These are phyloP conservation scores for Sisymbrium irio DNA, from an alignment of 345 rosid genomes.

Conservation along the genomic window DNA sequence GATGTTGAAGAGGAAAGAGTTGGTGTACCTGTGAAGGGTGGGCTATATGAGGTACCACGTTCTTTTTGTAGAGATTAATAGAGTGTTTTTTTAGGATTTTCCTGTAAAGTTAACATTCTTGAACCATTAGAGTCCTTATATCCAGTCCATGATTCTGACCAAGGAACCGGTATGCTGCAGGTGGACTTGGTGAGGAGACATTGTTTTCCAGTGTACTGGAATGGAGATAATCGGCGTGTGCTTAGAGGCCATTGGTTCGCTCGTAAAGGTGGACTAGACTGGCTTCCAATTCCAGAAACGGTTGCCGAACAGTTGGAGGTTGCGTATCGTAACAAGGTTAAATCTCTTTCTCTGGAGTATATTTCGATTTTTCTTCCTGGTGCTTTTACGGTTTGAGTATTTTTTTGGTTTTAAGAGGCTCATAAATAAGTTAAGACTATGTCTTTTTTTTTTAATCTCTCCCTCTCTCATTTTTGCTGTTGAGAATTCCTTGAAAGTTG, in stretches of 20 bases:
- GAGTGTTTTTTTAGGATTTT: not conserved
- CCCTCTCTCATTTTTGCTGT: no score
- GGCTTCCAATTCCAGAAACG: conserved; percentile 95
- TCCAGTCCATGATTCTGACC: conserved; percentile 14
- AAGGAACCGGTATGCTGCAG: conserved; percentile 42
- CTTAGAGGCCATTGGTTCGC: conserved; percentile 99
- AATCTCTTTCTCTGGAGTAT: not conserved
- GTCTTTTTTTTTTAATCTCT: no score
- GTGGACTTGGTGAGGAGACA: conserved; percentile 83
- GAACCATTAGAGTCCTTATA: not conserved
- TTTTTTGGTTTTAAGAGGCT: no score
- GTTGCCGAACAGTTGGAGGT: conserved; percentile 86
- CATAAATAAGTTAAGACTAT: no score
- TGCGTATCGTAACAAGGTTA: conserved; percentile 78
- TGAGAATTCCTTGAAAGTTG: not conserved
- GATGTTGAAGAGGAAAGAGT: conserved; percentile 90
- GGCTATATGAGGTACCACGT: conserved; percentile 74
- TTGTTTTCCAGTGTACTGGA: conserved; percentile 93
- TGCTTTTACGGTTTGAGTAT: no score
- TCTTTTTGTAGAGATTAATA: not conserved
- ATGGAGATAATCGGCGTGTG: conserved; percentile 95
- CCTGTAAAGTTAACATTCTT: not conserved
- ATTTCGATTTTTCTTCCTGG: not conserved
- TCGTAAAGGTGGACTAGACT: conserved; percentile 85
- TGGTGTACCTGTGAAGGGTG: conserved; percentile 98